Evolutionary conservation across 2,329 filamentous ascomycete species (phyloP).

Genomic region (Hypoxylon sp.): DNA sequence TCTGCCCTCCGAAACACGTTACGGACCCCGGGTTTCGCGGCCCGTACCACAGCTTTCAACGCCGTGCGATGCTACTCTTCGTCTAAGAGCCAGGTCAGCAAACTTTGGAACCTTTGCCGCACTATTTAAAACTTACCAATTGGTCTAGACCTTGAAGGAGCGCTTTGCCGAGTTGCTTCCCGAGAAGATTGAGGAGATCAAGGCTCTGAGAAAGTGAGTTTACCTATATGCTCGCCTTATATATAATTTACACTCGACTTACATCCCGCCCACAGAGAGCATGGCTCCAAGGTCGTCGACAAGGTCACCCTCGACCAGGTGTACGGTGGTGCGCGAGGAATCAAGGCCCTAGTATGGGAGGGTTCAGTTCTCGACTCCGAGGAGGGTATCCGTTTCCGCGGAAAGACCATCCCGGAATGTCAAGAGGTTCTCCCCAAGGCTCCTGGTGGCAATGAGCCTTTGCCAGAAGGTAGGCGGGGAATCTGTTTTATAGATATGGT

Average conservation of each 20-base stretch:
- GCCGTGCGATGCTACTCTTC: constrained; percentile 86
- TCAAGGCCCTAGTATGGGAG: constrained; percentile 99
- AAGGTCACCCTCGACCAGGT: constrained; percentile 99
- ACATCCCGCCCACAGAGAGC: constrained; percentile 68
- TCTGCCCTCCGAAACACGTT: constrained; percentile 82
- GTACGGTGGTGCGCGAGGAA: constrained; percentile 98
- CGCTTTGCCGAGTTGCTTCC: constrained; percentile 96
- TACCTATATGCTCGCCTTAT: constrained; percentile 23
- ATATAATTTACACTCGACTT: constrained; percentile 40
- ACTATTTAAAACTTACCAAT: constrained; percentile 38
- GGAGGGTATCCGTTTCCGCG: constrained; percentile 99
- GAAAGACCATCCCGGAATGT: constrained; percentile 99
- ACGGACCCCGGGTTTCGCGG: constrained; percentile 71
- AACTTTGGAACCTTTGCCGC: constrained; percentile 32
- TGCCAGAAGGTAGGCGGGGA: constrained; percentile 84
- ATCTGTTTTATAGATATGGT: too few relatives aligned
- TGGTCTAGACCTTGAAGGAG: constrained; percentile 87
- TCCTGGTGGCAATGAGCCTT: constrained; percentile 93
- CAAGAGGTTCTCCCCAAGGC: constrained; percentile 97
- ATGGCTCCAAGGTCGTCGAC: constrained; percentile 93
- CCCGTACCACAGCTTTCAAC: constrained; percentile 78
- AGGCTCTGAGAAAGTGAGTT: constrained; percentile 93
- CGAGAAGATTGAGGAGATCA: constrained; percentile 98
- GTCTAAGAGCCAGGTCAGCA: constrained; percentile 83
- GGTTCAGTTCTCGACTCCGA: constrained; percentile 97